phyloP scores from a whole-genome alignment of 1,284 basidiomycete species.

The Austroboletus novae-zelandiae region DNA sequence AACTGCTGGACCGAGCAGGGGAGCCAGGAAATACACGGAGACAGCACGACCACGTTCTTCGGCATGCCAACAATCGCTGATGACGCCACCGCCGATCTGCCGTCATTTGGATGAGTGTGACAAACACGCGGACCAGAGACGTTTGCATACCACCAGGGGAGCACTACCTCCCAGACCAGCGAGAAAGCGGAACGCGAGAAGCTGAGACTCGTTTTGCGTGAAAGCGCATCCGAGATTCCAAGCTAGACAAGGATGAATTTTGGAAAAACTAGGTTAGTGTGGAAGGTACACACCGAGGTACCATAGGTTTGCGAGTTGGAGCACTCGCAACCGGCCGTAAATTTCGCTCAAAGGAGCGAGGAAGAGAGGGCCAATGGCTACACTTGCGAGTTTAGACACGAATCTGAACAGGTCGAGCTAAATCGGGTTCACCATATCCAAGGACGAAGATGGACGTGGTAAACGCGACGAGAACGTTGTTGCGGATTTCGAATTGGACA shows the following conservation, averaged over 20 bases:
- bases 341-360: conserved; percentile 60
- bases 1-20: conserved; percentile 55
- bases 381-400: conserved; percentile 11
- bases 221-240: conserved; percentile 72
- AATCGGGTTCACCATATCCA: conserved; percentile 49
- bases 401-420: not conserved
- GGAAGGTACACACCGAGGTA: conserved; percentile 45
- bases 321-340: conserved; percentile 44
- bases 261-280: conserved; percentile 5
- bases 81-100: conserved; percentile 64
- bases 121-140: no score
- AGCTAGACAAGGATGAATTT: conserved; percentile 31
- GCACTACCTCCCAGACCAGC: conserved; percentile 66
- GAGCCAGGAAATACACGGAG: conserved; percentile 66
- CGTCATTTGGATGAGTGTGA: not conserved
- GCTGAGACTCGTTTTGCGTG: conserved; percentile 52
- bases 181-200: conserved; percentile 66
- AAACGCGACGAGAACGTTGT: conserved; percentile 51
- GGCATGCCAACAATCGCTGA: conserved; percentile 68
- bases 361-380: conserved; percentile 50
- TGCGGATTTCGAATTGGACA: conserved; percentile 54
- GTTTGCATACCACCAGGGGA: conserved; percentile 48
- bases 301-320: conserved; percentile 55
- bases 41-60: conserved; percentile 69
- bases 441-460: conserved; percentile 68